Base-by-base conservation (phyloP, 1,284 basidiomycete genomes). In the Malassezia nana region DNA sequence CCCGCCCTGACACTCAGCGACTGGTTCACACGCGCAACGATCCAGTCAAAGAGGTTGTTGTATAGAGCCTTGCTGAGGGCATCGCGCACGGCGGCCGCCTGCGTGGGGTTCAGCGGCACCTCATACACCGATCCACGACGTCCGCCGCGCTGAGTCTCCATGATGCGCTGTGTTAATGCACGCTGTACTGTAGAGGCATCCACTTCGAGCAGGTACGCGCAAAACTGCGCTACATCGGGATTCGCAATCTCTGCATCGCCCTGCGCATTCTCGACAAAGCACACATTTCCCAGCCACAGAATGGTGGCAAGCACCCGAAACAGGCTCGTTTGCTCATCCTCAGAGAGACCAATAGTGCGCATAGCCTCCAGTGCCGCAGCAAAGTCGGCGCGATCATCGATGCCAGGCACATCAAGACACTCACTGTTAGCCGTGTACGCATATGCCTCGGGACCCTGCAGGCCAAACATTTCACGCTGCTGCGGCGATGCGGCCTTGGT, bases 21-120 rank as follows among this genome's bases (percentile, higher is more conserved):
- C 20, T 87, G 78, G 74, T 99, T 99, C 74, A 99, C 82, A 55
- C 90, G 83, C 20, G 87, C 86, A 30, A 99, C 94, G 66, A 99
- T 98, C 94, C 94, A 99, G 72, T 99, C 92, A 75, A 99, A 99
- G 18, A 98, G 78, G 75, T 96, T 96, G 78, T 94, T 96, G 77
- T 98, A 98, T 57, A 99, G 84, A 9, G 91, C 94, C 75, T 99
- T 95, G 6, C 91, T 79, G 29, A 99, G 78, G 0, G 94, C 94
- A 76, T 98, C 89, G 56, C 91, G 79, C 40, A 88, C 89, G 1
- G 92, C 81, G 5, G 78, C 78, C 2, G 94, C 94, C 74, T 99
- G 94, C 5, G 89, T 81, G 6, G 87, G 85, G 70, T 99, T 99
- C 51, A 94, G 79, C 1, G 94, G 94, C 1, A 96, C 92, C 67